Evolutionary conservation across 257 asterid species (phyloP), one percentile per base, ranked within the genome.

Genomic region (Scutellaria galericulata): DNA sequence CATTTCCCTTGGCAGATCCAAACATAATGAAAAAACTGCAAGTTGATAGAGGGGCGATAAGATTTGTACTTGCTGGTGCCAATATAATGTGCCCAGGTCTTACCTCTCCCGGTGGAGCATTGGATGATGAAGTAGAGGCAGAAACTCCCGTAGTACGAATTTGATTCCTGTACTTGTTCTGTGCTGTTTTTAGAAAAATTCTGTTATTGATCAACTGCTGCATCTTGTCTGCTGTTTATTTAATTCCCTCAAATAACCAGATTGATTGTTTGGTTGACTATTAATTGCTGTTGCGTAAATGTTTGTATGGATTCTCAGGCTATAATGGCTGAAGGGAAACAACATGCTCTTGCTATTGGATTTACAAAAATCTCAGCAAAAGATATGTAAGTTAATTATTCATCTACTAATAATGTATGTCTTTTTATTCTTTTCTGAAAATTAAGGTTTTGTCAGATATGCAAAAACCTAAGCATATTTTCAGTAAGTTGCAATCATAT

Each of bases 21-120:
- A 80, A 88, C 79, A 87, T 95, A 78, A 95, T 95, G 99, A 95
- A 88, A 74, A 95, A 88, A 72, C 82, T 95, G 48, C 98, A 95
- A 86, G 99, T 95, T 80, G 99, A 95, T 77, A 83, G 98, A 73
- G 99, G 99, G 9, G 99, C 99, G 1, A 90, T 95, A 76, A 90
- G 76, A 81, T 92, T 82, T 85, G 98, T 95, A 66, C 96, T 95
- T 59, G 80, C 99, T 73, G 99, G 99, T 80, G 99, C 99, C 78
- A 95, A 95, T 85, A 92, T 95, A 80, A 95, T 95, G 99, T 95
- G 99, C 74, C 99, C 99, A 3, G 99, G 99, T 39, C 97, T 95
- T 55, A 95, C 99, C 10, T 95, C 99, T 78, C 94, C 96, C 57
- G 99, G 99, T 40, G 99, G 99, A 78, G 96, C 79, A 51, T 80